Conservation (phyloP, 2,329 filamentous ascomycete species). For the Rhynchosporium graminicola region DNA sequence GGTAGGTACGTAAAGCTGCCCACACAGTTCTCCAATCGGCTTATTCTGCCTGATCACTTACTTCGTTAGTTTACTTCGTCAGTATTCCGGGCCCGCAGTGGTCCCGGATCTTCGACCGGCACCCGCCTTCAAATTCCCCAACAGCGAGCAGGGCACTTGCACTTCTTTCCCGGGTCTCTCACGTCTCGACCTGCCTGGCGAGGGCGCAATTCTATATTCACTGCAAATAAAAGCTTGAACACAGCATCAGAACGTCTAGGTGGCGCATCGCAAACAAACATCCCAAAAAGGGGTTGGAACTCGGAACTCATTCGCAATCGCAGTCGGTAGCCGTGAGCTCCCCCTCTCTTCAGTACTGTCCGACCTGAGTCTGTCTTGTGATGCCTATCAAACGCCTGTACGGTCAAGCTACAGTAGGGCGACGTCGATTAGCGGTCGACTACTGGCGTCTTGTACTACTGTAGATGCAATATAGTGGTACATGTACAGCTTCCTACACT, state of each 20-base stretch:
- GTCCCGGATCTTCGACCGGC: not conserved
- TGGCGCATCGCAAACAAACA: not conserved
- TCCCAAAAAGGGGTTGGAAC: no score
- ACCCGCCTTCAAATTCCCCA: not conserved
- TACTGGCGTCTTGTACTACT: not conserved
- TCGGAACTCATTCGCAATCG: not conserved
- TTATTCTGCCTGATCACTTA: not conserved
- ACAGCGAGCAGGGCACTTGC: not conserved
- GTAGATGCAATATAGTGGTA: conserved; percentile 1
- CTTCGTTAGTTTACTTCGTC: no score
- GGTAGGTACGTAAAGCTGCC: no score
- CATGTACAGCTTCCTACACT: conserved; percentile 6
- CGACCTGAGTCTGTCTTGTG: conserved; percentile 1
- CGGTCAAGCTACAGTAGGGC: not conserved
- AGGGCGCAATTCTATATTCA: not conserved
- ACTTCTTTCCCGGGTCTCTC: conserved; percentile 1
- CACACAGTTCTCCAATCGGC: not conserved
- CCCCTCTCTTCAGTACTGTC: conserved; percentile 5
- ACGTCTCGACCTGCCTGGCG: not conserved
- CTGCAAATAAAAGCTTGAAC: not conserved
- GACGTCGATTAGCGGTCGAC: not conserved
- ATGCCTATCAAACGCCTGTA: not conserved
- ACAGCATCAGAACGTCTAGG: not conserved
- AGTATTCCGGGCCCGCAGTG: no score
- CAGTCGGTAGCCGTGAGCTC: conserved; percentile 3